Percentiles rank a stretch among this genome's conserved stretches.
Conservation (phyloP, 345 rosid genomes). For the Brassica cretica region DNA sequence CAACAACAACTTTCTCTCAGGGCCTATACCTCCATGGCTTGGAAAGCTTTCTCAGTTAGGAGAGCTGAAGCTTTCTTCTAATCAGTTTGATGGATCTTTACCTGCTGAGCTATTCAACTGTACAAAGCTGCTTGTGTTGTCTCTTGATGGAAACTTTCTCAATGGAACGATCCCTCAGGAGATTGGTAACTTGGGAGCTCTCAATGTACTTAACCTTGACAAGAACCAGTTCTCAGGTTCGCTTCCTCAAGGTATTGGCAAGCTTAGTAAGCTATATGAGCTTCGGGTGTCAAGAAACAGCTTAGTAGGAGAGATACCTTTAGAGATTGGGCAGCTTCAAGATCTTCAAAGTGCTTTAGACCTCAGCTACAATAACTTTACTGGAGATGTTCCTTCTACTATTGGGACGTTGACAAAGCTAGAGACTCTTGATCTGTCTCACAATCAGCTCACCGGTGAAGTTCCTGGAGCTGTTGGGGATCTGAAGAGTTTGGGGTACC, state of each 20-base stretch:
- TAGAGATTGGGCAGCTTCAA: slow-evolving; percentile 69
- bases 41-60: slow-evolving; percentile 66
- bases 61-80: slow-evolving; percentile 79
- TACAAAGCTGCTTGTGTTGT: slow-evolving; percentile 64
- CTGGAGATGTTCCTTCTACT: slow-evolving; percentile 67
- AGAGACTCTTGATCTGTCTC: slow-evolving; percentile 81
- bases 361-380: slow-evolving; percentile 74
- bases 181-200: slow-evolving; percentile 61
- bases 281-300: slow-evolving; percentile 67
- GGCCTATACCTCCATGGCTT: slow-evolving; percentile 71
- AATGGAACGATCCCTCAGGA: slow-evolving; percentile 62
- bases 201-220: slow-evolving; percentile 65
- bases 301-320: slow-evolving; percentile 70
- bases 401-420: slow-evolving; percentile 66
- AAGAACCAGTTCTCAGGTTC: slow-evolving; percentile 64
- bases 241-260: slow-evolving; percentile 65
- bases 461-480: slow-evolving; percentile 63
- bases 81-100: slow-evolving; percentile 61
- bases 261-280: slow-evolving; percentile 69
- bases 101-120: slow-evolving; percentile 70
- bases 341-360: slow-evolving; percentile 80
- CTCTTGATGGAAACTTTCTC: slow-evolving; percentile 65
- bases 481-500: slow-evolving; percentile 81
- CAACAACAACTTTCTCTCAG: slow-evolving; percentile 74
- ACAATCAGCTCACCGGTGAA: slow-evolving; percentile 67